phyloP scores from a whole-genome alignment of 129 eudicot genomes.

The Flaveria ramosissima region DNA sequence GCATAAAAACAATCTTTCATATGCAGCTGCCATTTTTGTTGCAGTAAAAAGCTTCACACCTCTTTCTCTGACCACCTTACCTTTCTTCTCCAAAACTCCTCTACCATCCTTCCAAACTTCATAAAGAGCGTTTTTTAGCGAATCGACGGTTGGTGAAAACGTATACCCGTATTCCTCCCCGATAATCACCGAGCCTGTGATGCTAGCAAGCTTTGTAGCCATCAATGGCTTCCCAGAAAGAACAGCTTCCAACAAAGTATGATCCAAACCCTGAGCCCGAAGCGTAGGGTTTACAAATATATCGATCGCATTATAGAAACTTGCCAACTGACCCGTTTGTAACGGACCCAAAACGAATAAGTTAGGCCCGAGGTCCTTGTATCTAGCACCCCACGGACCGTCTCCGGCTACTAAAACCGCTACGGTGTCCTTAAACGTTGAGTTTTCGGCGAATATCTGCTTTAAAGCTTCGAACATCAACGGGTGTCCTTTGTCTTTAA shows the following conservation, averaged over 20 bases:
- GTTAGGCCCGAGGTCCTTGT: slow-evolving; percentile 61
- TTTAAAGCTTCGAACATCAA: slow-evolving; percentile 67
- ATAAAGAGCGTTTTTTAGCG: slow-evolving; percentile 53
- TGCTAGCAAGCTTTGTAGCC: slow-evolving; percentile 79
- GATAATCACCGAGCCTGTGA: slow-evolving; percentile 61
- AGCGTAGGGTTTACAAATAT: slow-evolving; percentile 72
- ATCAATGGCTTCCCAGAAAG: slow-evolving; percentile 68
- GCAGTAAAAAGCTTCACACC: slow-evolving; percentile 70
- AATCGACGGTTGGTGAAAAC: slow-evolving; percentile 59
- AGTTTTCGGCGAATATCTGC: slow-evolving; percentile 59
- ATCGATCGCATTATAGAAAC: slow-evolving; percentile 67
- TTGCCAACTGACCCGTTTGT: slow-evolving; percentile 52
- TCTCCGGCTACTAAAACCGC: slow-evolving; percentile 69
- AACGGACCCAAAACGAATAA: slow-evolving; percentile 64
- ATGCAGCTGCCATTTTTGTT: slow-evolving; percentile 76
- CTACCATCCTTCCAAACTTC: slow-evolving; percentile 72
- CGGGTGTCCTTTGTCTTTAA: slow-evolving; percentile 82
- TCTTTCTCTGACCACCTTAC: slow-evolving; percentile 58
- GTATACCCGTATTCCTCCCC: slow-evolving; percentile 64
- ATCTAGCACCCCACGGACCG: slow-evolving; percentile 79
- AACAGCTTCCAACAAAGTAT: slow-evolving; percentile 69
- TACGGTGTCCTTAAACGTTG: slow-evolving; percentile 48
- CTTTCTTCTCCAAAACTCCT: slow-evolving; percentile 52
- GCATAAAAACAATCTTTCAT: slow-evolving; percentile 75
- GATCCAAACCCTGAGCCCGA: slow-evolving; percentile 84